phyloP scores from a whole-genome alignment of 768 basidiomycete genomes.

The Phanerochaete carnosa region DNA sequence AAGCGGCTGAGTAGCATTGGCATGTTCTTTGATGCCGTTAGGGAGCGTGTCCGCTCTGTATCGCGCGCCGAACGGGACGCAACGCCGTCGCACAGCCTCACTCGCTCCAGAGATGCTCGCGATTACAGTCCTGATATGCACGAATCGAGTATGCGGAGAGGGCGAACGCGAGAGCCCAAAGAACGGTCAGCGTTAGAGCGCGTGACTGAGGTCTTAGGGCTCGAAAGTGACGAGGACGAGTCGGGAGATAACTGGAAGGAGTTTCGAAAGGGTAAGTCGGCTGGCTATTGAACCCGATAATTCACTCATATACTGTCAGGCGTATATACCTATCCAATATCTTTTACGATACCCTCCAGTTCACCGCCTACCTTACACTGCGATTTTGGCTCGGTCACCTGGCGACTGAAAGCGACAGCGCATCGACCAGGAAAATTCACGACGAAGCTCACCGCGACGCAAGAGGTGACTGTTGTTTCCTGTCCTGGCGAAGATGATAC shows the following conservation, averaged over 20 bases:
- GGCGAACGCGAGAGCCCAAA: conserved; percentile 22
- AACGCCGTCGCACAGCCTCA: conserved; percentile 8
- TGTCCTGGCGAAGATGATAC: conserved; percentile 78
- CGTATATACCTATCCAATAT: conserved; percentile 91
- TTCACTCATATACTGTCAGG: conserved; percentile 41
- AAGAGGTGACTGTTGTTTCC: conserved; percentile 74
- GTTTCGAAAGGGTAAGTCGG: conserved; percentile 72
- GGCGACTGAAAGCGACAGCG: conserved; percentile 78
- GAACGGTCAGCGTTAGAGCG: conserved; percentile 32
- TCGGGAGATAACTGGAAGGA: conserved; percentile 71
- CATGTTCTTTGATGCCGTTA: conserved; percentile 42
- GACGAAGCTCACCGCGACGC: conserved; percentile 60
- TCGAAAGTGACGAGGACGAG: conserved; percentile 39
- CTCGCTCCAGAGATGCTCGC: conserved; percentile 6
- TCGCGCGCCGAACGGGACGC: conserved; percentile 29
- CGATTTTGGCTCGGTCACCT: conserved; percentile 72
- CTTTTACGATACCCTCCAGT: conserved; percentile 78
- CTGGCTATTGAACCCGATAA: neutral
- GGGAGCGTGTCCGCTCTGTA: conserved; percentile 43
- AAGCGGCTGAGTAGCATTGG: conserved; percentile 46
- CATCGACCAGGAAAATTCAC: conserved; percentile 83
- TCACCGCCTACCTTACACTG: conserved; percentile 76
- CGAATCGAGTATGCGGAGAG: conserved; percentile 17
- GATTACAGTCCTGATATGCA: conserved; percentile 24
- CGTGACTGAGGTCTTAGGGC: conserved; percentile 38